Conservation (phyloP, 169 alveolate genomes). For the Cryptosporidium viatorum region DNA sequence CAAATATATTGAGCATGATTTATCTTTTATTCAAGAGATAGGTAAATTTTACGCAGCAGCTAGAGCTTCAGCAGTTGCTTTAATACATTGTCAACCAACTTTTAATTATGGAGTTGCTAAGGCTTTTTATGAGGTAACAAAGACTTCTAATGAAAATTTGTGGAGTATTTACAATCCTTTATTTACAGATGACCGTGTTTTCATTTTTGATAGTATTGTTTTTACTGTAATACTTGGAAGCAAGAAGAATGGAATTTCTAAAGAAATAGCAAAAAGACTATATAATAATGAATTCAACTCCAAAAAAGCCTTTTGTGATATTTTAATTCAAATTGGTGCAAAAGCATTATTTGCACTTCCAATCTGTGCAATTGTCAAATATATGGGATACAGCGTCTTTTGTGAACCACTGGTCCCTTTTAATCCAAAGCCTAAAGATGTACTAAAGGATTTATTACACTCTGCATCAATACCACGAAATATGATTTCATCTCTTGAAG, state of each 20-base stretch:
- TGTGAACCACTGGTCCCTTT: constrained; percentile 71
- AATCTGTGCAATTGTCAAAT: constrained; percentile 48
- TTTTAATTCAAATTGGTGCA: constrained; percentile 63
- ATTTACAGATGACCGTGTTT: constrained; percentile 80
- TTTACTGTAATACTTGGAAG: constrained; percentile 80
- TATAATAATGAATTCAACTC: constrained; percentile 69
- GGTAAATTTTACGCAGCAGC: constrained; percentile 72
- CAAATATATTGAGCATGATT: constrained; percentile 53
- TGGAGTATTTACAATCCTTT: constrained; percentile 80
- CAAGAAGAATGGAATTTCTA: constrained; percentile 60
- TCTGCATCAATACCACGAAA: constrained; percentile 23
- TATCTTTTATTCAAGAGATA: constrained; percentile 37
- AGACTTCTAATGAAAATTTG: constrained; percentile 20
- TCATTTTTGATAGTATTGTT: constrained; percentile 80
- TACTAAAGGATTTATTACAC: constrained; percentile 23
- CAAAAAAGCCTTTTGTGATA: constrained; percentile 58
- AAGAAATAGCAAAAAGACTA: constrained; percentile 66
- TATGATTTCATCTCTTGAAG: constrained; percentile 10
- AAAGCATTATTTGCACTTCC: constrained; percentile 66
- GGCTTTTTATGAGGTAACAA: constrained; percentile 47
- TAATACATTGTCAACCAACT: constrained; percentile 65
- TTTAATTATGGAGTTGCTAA: constrained; percentile 56
- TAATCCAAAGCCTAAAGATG: constrained; percentile 61
- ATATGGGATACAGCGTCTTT: constrained; percentile 63
- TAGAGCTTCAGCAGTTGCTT: constrained; percentile 39